These are phyloP conservation scores for Microdochium paspali DNA, from an alignment of 2,329 filamentous ascomycete species.

Conservation along the genomic window DNA sequence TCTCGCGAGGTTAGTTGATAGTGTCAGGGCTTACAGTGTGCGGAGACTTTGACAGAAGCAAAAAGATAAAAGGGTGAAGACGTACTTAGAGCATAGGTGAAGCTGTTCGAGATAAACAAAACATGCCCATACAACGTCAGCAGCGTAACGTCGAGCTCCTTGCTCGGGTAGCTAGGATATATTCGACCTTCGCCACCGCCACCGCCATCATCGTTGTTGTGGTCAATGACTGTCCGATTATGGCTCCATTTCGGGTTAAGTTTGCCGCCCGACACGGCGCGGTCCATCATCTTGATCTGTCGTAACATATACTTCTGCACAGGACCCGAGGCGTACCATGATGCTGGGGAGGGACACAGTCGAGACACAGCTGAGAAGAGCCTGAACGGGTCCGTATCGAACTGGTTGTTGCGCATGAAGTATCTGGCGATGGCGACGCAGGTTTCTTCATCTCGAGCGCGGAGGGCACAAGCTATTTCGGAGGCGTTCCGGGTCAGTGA, in stretches of 20 bases:
- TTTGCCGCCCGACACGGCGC: constrained; percentile 37
- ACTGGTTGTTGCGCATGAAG: constrained; percentile 75
- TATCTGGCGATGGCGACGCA: constrained; percentile 66
- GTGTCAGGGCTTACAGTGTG: background rate
- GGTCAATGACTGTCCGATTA: constrained; percentile 29
- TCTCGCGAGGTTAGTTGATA: too few species aligned
- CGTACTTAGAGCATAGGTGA: constrained; percentile 69
- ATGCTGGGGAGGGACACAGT: constrained; percentile 61
- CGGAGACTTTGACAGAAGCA: background rate
- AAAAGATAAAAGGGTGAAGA: constrained; percentile 2
- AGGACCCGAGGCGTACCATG: constrained; percentile 71
- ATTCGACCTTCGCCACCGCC: constrained; percentile 21
- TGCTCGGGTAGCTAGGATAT: constrained; percentile 28
- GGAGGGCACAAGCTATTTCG: constrained; percentile 65
- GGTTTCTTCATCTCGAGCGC: constrained; percentile 69
- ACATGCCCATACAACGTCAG: constrained; percentile 88
- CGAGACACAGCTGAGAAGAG: constrained; percentile 73
- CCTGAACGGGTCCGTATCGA: constrained; percentile 73
- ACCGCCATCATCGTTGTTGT: constrained; percentile 28
- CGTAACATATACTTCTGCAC: constrained; percentile 87
- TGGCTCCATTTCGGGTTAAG: background rate
- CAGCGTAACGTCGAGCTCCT: constrained; percentile 65
- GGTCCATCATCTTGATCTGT: constrained; percentile 86
- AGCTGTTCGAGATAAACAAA: constrained; percentile 73
- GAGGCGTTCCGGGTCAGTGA: background rate